These are phyloP conservation scores for Exophiala dermatitidis DNA, from an alignment of 2,329 filamentous ascomycete genomes.

Conservation along the genomic window DNA sequence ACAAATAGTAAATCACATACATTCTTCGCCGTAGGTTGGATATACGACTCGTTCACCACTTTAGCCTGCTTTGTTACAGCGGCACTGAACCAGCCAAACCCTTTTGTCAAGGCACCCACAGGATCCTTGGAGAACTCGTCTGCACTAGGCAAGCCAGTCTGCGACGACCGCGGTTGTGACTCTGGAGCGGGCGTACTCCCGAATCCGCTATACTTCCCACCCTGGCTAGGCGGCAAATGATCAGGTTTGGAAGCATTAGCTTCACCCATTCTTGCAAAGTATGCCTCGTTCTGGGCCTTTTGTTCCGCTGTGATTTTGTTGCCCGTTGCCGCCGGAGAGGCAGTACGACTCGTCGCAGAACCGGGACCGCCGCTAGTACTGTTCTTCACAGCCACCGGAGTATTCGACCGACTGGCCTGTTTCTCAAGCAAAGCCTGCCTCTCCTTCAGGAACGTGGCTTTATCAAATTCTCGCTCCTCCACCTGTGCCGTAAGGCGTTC, in stretches of 20 bases:
- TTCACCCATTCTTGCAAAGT: constrained; percentile 77
- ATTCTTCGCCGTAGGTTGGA: constrained; percentile 87
- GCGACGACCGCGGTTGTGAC: constrained; percentile 28
- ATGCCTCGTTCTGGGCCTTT: constrained; percentile 70
- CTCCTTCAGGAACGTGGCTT: constrained; percentile 53
- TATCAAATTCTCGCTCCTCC: constrained; percentile 79
- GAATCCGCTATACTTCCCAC: constrained; percentile 87
- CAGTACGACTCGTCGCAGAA: constrained; percentile 19
- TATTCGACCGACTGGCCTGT: constrained; percentile 34
- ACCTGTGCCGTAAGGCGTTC: constrained; percentile 80
- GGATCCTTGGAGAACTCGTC: constrained; percentile 90
- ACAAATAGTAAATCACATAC: constrained; percentile 41
- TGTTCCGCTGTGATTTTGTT: constrained; percentile 40
- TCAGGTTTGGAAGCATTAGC: constrained; percentile 73
- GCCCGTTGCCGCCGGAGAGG: constrained; percentile 27
- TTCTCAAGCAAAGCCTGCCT: constrained; percentile 33
- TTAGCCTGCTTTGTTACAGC: constrained; percentile 87
- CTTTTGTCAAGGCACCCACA: constrained; percentile 77
- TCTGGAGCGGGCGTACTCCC: constrained; percentile 61
- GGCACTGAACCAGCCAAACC: constrained; percentile 87
- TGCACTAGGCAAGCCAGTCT: constrained; percentile 54
- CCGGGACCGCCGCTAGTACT: constrained; percentile 17
- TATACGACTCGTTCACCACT: constrained; percentile 81
- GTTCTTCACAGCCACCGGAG: constrained; percentile 30
- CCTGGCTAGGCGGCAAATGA: constrained; percentile 73